Evolutionary conservation across 352 stramenopile genomes (phyloP).

Genomic region (Phytophthora boehmeriae): DNA sequence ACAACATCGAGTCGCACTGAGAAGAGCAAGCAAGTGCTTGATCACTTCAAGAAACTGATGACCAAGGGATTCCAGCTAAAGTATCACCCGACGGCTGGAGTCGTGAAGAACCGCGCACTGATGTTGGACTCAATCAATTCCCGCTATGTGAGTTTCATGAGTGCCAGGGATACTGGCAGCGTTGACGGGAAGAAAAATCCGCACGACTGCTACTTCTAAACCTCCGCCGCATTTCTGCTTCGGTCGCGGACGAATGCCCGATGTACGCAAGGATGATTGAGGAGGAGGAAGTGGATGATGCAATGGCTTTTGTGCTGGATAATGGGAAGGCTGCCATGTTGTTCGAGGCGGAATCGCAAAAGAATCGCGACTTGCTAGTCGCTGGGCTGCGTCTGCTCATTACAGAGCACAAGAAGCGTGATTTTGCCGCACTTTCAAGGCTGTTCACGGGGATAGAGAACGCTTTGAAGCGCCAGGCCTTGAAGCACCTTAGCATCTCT

Average conservation of each 20-base stretch:
- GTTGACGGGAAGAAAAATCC: conserved; percentile 51
- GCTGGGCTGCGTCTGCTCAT: conserved; percentile 66
- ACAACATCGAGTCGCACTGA: conserved; percentile 28
- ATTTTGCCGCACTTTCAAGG: conserved; percentile 42
- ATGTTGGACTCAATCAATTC: conserved; percentile 43
- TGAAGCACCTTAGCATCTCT: conserved; percentile 17
- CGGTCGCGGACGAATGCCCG: conserved; percentile 34
- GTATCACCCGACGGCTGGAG: conserved; percentile 54
- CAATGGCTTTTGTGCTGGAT: conserved; percentile 50
- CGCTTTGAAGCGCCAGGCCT: conserved; percentile 11
- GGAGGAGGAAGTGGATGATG: conserved; percentile 24
- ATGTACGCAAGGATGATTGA: conserved; percentile 35
- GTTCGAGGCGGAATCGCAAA: conserved; percentile 67
- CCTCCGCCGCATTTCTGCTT: conserved; percentile 49
- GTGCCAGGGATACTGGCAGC: conserved; percentile 27
- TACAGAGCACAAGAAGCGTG: conserved; percentile 60
- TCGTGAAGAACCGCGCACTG: conserved; percentile 54
- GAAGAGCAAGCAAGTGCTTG: conserved; percentile 64
- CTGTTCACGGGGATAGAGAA: conserved; percentile 28
- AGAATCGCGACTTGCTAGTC: conserved; percentile 73
- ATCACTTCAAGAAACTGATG: conserved; percentile 79
- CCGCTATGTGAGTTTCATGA: conserved; percentile 65
- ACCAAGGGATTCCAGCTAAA: conserved; percentile 69
- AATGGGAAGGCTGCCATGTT: conserved; percentile 69
- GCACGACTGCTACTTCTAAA: conserved; percentile 66